Evolutionary conservation across 2,329 filamentous ascomycete genomes (phyloP), one percentile per base, ranked within the genome.

Genomic region (Neonectria neomacrospora): DNA sequence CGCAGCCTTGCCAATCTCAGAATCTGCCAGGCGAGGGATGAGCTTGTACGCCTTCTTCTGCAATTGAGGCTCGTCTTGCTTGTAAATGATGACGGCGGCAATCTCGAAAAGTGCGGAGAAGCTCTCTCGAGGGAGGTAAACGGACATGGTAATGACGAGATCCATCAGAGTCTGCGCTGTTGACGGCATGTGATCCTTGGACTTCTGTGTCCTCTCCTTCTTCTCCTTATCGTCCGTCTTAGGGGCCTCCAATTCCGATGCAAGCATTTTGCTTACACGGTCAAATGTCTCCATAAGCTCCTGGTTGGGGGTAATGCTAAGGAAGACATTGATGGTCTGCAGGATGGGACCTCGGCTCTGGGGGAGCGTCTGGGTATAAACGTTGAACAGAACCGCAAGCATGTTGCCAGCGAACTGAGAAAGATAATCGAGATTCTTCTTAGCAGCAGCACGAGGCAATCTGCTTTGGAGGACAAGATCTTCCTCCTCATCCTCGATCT

Each of bases 41-140:
- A 99, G 87, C 82, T 98, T 98, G 83, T 99, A 99, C 0, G 96
- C 95, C 81, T 99, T 99, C 87, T 99, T 99, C 78, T 98, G 95
- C 37, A 99, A 83, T 77, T 98, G 95, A 10, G 95, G 91, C 75
- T 98, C 95, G 39, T 92, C 86, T 59, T 91, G 85, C 74, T 90
- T 92, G 76, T 91, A 89, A 69, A 98, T 90, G 61, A 97, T 91
- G 26, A 93, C 86, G 0, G 92, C 85, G 1, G 95, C 92, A 75
- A 98, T 94, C 70, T 90, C 90, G 80, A 99, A 98, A 2, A 99
- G 86, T 5, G 90, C 86, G 18, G 86, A 84, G 69, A 97, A 97
- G 78, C 93, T 96, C 57, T 94, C 89, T 41, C 94, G 86, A 2
- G 96, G 94, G 8, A 99, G 86, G 75, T 99, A 97, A 16, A 95